Evolutionary conservation across 2,329 filamentous ascomycete genomes (phyloP).

Genomic region (Colletotrichum somersetense): DNA sequence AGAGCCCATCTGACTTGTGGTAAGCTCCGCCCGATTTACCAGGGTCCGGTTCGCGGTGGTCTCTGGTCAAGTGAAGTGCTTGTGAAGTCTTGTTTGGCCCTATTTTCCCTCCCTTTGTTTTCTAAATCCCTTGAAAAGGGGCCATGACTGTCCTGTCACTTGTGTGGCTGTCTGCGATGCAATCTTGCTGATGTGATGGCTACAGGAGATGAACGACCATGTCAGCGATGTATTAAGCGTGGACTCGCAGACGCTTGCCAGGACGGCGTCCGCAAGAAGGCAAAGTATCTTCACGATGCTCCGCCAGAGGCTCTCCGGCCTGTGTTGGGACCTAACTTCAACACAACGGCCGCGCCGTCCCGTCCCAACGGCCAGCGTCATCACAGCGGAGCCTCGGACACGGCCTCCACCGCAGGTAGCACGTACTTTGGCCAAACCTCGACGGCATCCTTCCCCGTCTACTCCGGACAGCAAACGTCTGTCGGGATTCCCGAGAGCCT

Average conservation of each 20-base stretch:
- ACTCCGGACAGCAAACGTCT: conserved; percentile 60
- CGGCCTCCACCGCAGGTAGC: conserved; percentile 57
- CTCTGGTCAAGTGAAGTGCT: conserved; percentile 34
- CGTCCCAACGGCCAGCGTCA: conserved; percentile 58
- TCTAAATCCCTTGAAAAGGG: conserved; percentile 24
- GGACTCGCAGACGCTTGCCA: conserved; percentile 92
- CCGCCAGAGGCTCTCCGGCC: conserved; percentile 89
- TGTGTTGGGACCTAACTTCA: conserved; percentile 81
- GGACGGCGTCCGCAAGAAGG: conserved; percentile 97
- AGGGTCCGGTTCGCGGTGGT: conserved; percentile 23
- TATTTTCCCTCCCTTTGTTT: conserved; percentile 20
- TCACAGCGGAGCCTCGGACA: conserved; percentile 52
- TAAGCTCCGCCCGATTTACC: conserved; percentile 66
- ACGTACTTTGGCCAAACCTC: conserved; percentile 63
- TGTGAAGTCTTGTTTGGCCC: conserved; percentile 36
- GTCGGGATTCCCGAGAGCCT: conserved; percentile 63
- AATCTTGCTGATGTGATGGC: conserved; percentile 38
- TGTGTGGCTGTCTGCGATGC: conserved; percentile 4
- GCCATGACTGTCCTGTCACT: conserved; percentile 17
- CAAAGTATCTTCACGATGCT: conserved; percentile 97
- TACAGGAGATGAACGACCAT: conserved; percentile 93
- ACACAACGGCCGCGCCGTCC: conserved; percentile 64
- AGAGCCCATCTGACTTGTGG: conserved; percentile 97
- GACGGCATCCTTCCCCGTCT: conserved; percentile 64
- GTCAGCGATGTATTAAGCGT: conserved; percentile 92